These are phyloP conservation scores for Fusarium continuum DNA, from an alignment of 2,329 filamentous ascomycete genomes.

Conservation along the genomic window DNA sequence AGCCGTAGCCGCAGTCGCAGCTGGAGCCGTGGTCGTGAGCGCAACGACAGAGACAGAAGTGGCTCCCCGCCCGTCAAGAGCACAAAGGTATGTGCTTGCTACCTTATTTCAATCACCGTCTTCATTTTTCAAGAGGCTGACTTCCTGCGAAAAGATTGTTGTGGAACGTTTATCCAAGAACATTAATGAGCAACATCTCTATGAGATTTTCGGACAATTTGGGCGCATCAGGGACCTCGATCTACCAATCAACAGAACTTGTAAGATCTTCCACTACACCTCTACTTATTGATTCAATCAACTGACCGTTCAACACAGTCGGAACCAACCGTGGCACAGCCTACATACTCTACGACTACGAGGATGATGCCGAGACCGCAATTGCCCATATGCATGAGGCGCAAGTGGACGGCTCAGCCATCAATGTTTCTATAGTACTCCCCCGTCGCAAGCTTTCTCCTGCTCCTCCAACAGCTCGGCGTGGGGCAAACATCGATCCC, in stretches of 20 bases:
- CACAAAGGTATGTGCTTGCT: constrained; percentile 59
- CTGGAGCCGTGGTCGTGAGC: constrained; percentile 46
- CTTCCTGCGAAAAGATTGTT: constrained; percentile 72
- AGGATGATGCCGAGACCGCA: constrained; percentile 83
- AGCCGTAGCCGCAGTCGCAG: constrained; percentile 45
- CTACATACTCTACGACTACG: constrained; percentile 84
- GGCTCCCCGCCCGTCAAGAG: constrained; percentile 54
- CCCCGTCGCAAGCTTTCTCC: constrained; percentile 84
- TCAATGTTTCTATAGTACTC: constrained; percentile 89
- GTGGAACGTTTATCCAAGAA: constrained; percentile 97
- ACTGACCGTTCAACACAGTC: constrained; percentile 59
- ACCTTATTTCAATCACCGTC: background rate
- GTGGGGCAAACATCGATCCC: constrained; percentile 67
- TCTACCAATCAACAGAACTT: constrained; percentile 86
- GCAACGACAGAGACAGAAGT: constrained; percentile 51
- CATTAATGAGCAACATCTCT: constrained; percentile 85
- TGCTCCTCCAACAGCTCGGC: constrained; percentile 76
- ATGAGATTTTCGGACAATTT: constrained; percentile 91
- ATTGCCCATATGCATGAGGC: constrained; percentile 98
- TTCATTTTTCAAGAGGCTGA: constrained; percentile 12
- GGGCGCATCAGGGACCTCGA: constrained; percentile 88
- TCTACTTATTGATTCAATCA: constrained; percentile 2
- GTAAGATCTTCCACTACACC: constrained; percentile 59
- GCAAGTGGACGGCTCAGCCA: constrained; percentile 83
- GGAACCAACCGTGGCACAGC: constrained; percentile 92